Base-by-base conservation (phyloP, 805 yeast species). In the Limtongia smithiae region DNA sequence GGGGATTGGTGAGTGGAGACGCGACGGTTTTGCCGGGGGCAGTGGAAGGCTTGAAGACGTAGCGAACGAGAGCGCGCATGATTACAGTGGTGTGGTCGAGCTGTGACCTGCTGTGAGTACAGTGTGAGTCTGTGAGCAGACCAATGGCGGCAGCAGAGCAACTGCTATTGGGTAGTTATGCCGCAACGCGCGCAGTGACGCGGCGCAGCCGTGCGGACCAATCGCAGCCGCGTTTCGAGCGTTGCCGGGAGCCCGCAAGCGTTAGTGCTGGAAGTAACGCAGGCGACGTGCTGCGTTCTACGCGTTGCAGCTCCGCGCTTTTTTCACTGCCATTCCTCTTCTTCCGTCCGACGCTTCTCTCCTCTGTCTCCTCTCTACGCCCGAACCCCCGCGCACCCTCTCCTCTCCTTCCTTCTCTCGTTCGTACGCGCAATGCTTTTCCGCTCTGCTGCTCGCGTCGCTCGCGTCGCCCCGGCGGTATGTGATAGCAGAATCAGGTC, bases 371-470 rank as follows among this genome's bases (percentile, higher is more conserved):
- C 44, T 28, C 40, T 38, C 37, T 41, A 28, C 51, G 32, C 24
- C 41, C n/a, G 38, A 37, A 51, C 35, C 33, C 27, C 49, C 42
- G 17, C 31, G 37, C 47, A 31, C 21, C 43, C 48, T 25, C 39
- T n/a, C 41, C 25, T n/a, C 42, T 30, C 32, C 36, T 9, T 20
- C 41, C 34, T n/a, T n/a, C n/a, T n/a, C n/a, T n/a, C n/a, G n/a
- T n/a, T n/a, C n/a, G n/a, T n/a, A n/a, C 8, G 34, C 51, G 32
- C 54, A 49, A 54, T 54, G 55, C 52, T 54, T 71, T 67, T 70
- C 60, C 65, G 72, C 60, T 61, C 71, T 57, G 73, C 68, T 59
- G 63, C 69, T 52, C 67, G 67, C 41, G 67, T 66, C 60, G 69
- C 65, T 54, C 61, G 69, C 53, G 60, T 63, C 56, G 63, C 28